Evolutionary conservation across 2,329 filamentous ascomycete species (phyloP).

Genomic region (Gaeumannomyces sp.): DNA sequence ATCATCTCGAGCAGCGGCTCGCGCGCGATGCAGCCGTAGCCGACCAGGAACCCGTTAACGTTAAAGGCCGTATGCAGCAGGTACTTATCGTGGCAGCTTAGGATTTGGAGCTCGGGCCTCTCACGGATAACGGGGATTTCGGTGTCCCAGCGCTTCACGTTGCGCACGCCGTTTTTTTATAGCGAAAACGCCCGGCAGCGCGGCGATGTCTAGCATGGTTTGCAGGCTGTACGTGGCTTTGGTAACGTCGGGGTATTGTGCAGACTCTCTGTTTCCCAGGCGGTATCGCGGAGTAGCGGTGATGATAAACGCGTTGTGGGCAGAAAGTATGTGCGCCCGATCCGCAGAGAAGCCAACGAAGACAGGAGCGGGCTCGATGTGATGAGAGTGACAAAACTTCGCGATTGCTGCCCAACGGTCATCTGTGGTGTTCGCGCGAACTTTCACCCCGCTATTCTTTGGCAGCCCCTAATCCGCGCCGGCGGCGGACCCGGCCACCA

Average conservation of each 20-base stretch:
- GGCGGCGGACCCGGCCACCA: constrained; percentile 29
- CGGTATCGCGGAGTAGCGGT: too few species aligned
- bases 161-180: constrained; percentile 53
- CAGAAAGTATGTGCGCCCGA: too few species aligned
- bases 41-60: constrained; percentile 46
- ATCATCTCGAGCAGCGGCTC: constrained; percentile 44
- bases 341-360: too few species aligned
- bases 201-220: constrained; percentile 46
- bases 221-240: constrained; percentile 46
- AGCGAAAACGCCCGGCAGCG: constrained; percentile 45
- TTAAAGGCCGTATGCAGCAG: constrained; percentile 45
- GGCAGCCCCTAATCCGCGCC: too few species aligned
- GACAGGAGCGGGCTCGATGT: too few species aligned
- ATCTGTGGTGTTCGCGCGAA: too few species aligned
- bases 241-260: constrained; percentile 48
- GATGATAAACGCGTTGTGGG: too few species aligned
- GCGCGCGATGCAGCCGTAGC: constrained; percentile 46
- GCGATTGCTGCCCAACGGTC: too few species aligned
- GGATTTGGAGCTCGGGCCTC: constrained; percentile 41
- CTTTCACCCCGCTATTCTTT: too few species aligned
- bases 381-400: too few species aligned
- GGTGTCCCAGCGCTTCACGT: constrained; percentile 51
- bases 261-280: too few species aligned
- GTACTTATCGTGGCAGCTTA: constrained; percentile 48
- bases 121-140: constrained; percentile 47